Conservation (phyloP, 2,329 filamentous ascomycete species). For the Penicillium sp. region DNA sequence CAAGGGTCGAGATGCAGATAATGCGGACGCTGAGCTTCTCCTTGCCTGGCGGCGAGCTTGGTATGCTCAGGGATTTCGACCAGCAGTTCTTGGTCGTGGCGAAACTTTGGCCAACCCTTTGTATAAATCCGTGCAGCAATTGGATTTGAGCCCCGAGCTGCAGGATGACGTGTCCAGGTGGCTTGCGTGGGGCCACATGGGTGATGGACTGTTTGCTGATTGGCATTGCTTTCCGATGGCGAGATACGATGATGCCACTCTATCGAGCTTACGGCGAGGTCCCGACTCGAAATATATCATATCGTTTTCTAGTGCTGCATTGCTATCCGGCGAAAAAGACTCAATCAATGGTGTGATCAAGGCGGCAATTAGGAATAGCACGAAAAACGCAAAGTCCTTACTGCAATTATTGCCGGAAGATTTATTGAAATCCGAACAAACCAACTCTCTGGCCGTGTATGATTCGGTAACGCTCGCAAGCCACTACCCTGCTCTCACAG, state of each 20-base stretch:
- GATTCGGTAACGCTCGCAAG: conserved; percentile 64
- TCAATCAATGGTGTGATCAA: conserved; percentile 37
- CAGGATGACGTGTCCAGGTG: conserved; percentile 78
- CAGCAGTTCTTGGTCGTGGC: conserved; percentile 75
- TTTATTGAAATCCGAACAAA: conserved; percentile 69
- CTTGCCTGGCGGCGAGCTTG: conserved; percentile 90
- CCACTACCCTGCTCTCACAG: conserved; percentile 70
- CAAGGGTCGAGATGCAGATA: conserved; percentile 67
- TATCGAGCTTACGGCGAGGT: conserved; percentile 75
- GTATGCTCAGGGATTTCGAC: conserved; percentile 93
- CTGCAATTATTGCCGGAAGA: conserved; percentile 64
- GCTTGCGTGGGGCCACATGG: conserved; percentile 93
- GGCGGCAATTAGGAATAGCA: conserved; percentile 57
- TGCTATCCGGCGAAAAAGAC: conserved; percentile 73
- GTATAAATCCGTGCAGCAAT: conserved; percentile 70
- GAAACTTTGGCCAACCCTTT: conserved; percentile 85
- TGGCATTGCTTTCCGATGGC: conserved; percentile 87
- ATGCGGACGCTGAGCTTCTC: conserved; percentile 78
- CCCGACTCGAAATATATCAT: conserved; percentile 72
- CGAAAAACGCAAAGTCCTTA: conserved; percentile 66
- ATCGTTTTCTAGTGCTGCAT: conserved; percentile 72
- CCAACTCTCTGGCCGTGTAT: conserved; percentile 79
- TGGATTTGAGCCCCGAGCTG: conserved; percentile 63
- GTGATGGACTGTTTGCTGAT: conserved; percentile 78
- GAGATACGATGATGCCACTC: conserved; percentile 70